Evolutionary conservation across 1,284 basidiomycete species (phyloP).

Genomic region (Ceratobasidium sp.): DNA sequence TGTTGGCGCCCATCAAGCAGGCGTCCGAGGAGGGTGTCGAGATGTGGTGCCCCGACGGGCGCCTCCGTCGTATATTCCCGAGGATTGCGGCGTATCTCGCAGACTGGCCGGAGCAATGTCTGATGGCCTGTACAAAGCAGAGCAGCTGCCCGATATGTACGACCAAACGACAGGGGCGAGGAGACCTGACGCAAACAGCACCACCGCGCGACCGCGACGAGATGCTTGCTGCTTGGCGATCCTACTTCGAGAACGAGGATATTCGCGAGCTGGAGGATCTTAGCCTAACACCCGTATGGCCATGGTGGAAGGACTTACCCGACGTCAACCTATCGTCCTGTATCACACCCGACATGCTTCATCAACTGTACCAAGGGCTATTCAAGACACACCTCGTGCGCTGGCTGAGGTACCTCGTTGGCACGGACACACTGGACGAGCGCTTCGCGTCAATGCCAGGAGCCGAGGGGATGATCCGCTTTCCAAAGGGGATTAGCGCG

Average conservation of each 20-base stretch:
- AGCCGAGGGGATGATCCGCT: slow-evolving; percentile 15
- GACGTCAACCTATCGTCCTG: slow-evolving; percentile 34
- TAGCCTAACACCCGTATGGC: slow-evolving; percentile 13
- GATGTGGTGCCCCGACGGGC: slow-evolving; percentile 38
- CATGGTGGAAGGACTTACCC: slow-evolving; percentile 42
- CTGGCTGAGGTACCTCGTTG: slow-evolving; percentile 3
- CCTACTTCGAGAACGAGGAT: background rate
- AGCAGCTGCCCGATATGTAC: slow-evolving; percentile 31
- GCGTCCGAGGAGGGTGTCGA: slow-evolving; percentile 14
- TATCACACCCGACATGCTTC: slow-evolving; percentile 46
- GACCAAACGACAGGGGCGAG: background rate
- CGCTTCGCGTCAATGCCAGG: background rate
- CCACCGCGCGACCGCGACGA: background rate
- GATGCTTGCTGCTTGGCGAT: background rate
- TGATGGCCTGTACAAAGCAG: background rate
- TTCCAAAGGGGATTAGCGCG: background rate
- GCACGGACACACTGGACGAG: background rate
- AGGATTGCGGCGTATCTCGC: slow-evolving; percentile 12
- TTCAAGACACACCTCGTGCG: slow-evolving; percentile 1
- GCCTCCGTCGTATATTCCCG: slow-evolving; percentile 9
- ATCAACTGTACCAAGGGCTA: slow-evolving; percentile 47
- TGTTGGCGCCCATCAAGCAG: slow-evolving; percentile 9
- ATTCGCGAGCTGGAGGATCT: background rate
- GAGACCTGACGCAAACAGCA: background rate
- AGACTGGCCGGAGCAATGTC: slow-evolving; percentile 26